A percentile compares a stretch with the other conserved stretches of the same genome.
Evolutionary conservation across 2,329 filamentous ascomycete genomes (phyloP).

Genomic region (Penicillium sp.): DNA sequence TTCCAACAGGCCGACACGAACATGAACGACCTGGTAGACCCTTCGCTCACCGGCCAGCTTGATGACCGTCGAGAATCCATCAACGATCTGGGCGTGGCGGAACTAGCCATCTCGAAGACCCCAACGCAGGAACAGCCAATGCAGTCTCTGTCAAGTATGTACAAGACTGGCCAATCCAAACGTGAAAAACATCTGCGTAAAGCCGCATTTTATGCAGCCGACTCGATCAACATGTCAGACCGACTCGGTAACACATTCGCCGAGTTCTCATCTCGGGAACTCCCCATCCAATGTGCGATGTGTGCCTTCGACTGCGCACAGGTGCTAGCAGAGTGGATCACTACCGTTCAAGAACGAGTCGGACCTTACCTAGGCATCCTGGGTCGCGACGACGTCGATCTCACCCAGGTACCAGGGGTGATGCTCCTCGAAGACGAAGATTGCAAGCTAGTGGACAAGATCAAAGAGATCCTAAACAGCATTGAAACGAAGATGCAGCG

Average conservation of each 20-base stretch:
- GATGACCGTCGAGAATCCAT: conserved; percentile 35
- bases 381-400: conserved; percentile 77
- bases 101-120: conserved; percentile 38
- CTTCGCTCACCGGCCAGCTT: conserved; percentile 24
- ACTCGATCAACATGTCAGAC: conserved; percentile 85
- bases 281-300: conserved; percentile 86
- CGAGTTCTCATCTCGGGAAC: conserved; percentile 76
- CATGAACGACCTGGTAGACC: conserved; percentile 31
- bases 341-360: conserved; percentile 90
- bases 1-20: conserved; percentile 64
- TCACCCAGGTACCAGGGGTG: conserved; percentile 75
- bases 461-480: conserved; percentile 72
- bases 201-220: conserved; percentile 92
- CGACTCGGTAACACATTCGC: conserved; percentile 82
- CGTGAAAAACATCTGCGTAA: conserved; percentile 86
- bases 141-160: conserved; percentile 30
- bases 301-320: conserved; percentile 93
- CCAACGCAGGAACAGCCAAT: conserved; percentile 35
- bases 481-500: conserved; percentile 76
- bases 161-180: conserved; percentile 52
- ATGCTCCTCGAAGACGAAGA: conserved; percentile 93
- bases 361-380: conserved; percentile 84
- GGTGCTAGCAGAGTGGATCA: conserved; percentile 90
- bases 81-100: conserved; percentile 35
- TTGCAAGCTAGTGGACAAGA: conserved; percentile 76